Conservation (phyloP, 2,329 filamentous ascomycete species). For the Talaromyces albobiverticillius region DNA sequence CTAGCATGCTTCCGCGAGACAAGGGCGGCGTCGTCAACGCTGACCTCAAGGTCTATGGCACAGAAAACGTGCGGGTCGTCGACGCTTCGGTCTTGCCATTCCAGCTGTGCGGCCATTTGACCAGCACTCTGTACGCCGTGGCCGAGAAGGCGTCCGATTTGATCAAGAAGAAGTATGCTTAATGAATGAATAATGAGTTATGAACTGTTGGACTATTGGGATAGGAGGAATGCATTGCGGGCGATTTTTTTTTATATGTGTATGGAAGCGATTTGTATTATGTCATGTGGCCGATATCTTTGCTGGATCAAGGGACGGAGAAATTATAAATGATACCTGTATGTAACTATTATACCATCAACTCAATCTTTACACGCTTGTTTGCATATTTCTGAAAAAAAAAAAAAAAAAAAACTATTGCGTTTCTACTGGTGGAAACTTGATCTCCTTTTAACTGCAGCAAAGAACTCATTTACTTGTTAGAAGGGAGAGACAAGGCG, state of each 20-base stretch:
- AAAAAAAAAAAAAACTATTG: no score
- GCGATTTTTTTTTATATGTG: background rate
- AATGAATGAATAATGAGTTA: background rate
- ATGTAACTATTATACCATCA: no score
- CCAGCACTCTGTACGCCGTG: slow-evolving; percentile 17
- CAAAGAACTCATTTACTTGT: no score
- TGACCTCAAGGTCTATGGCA: background rate
- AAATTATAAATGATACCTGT: no score
- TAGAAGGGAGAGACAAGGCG: no score
- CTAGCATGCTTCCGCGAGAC: slow-evolving; percentile 12
- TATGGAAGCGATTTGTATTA: background rate
- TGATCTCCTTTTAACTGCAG: no score
- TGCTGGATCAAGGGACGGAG: background rate
- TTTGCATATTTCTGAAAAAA: no score
- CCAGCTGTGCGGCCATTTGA: slow-evolving; percentile 16
- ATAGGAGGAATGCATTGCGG: background rate
- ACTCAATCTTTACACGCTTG: no score
- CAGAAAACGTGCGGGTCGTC: slow-evolving; percentile 8
- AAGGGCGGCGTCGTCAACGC: slow-evolving; percentile 4
- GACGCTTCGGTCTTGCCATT: slow-evolving; percentile 18
- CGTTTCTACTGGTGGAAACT: no score
- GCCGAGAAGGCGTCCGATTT: slow-evolving; percentile 13
- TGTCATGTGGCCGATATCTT: background rate
- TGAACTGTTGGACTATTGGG: background rate
- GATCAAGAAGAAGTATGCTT: slow-evolving; percentile 2